Conservation (phyloP, 257 asterid species). For the Solanum dulcamara region DNA sequence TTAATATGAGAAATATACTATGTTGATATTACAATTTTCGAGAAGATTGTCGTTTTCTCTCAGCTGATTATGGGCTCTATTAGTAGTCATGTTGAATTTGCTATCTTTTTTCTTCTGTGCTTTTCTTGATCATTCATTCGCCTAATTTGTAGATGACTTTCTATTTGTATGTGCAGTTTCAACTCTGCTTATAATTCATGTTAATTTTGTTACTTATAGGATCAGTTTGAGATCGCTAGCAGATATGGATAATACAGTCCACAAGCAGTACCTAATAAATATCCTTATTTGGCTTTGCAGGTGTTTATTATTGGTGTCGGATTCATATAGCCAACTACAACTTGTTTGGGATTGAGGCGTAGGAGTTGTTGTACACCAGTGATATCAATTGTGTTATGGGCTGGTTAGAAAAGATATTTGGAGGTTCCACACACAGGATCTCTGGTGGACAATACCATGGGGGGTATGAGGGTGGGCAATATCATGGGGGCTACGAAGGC, state of each 20-base stretch:
- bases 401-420: constrained; percentile 13
- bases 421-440: constrained; percentile 88
- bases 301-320: background rate
- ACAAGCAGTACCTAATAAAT: background rate
- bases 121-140: background rate
- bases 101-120: background rate
- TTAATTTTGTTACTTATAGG: background rate
- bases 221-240: background rate
- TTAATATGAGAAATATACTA: background rate
- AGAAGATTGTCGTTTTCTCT: background rate
- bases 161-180: background rate
- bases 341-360: background rate
- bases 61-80: background rate
- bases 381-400: background rate
- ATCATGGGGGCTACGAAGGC: constrained; percentile 55
- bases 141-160: background rate
- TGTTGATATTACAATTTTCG: background rate
- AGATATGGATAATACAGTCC: background rate
- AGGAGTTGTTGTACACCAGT: background rate
- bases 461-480: constrained; percentile 38
- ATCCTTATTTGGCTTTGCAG: background rate
- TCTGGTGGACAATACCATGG: constrained; percentile 55
- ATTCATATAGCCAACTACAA: background rate
- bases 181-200: background rate
- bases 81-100: background rate